Conservation (phyloP, 148 eudicot species). For the Hydrangea macrophylla region DNA sequence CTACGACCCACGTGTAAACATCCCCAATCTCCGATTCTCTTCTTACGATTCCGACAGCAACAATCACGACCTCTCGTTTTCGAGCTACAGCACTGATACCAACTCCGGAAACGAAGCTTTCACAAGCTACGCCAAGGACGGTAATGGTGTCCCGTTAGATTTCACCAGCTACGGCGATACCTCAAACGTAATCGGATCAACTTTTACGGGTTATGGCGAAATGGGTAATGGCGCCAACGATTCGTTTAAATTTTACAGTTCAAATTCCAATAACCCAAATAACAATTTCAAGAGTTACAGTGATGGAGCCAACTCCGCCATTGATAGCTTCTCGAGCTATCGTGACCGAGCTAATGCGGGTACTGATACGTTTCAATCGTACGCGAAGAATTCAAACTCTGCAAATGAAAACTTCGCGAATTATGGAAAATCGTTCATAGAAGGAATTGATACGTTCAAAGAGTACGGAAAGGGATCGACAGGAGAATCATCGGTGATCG, state of each 20-base stretch:
- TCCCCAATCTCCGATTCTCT: conserved; percentile 55
- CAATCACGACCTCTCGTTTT: conserved; percentile 51
- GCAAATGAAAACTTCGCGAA: conserved; percentile 51
- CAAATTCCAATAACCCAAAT: conserved; percentile 60
- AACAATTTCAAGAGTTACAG: conserved; percentile 71
- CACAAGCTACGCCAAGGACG: conserved; percentile 62
- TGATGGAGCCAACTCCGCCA: conserved; percentile 43
- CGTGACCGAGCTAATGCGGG: conserved; percentile 70
- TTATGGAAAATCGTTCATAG: conserved; percentile 76
- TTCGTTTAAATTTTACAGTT: conserved; percentile 54
- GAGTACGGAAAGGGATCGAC: conserved; percentile 60
- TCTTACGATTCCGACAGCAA: conserved; percentile 48
- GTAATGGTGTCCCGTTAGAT: conserved; percentile 48
- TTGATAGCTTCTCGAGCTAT: conserved; percentile 55
- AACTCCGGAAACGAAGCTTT: conserved; percentile 72
- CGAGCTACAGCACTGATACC: conserved; percentile 55
- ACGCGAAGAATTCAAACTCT: conserved; percentile 41
- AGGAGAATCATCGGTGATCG: conserved; percentile 34
- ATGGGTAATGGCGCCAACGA: conserved; percentile 63
- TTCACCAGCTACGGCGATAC: conserved; percentile 51
- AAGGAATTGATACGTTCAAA: conserved; percentile 60
- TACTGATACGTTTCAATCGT: conserved; percentile 59
- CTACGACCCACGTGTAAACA: conserved; percentile 65
- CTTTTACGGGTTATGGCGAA: conserved; percentile 63
- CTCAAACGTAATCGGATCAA: conserved; percentile 63